Evolutionary conservation across 495 filamentous ascomycete genomes (phyloP), one percentile per base, ranked within the genome.

Genomic region (Hypomontagnella submonticulosa): DNA sequence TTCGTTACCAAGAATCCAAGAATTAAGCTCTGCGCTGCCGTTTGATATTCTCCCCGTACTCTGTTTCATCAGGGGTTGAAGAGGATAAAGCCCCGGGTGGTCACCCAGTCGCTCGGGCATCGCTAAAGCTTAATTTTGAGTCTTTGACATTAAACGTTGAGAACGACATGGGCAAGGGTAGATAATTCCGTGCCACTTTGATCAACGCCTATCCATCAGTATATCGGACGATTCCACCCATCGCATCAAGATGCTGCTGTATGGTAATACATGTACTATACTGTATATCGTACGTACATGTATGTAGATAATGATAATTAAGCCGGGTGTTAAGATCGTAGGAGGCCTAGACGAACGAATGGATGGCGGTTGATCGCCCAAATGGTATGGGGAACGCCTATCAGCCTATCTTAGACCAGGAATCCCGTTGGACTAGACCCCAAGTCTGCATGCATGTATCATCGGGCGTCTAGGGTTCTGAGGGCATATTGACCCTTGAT

Each of bases 31-130:
- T 42, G 30, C 23, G 48, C 49, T 55, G 49, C 19, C 18, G 63
- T 66, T 67, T 67, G 63, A 61, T 67, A 13, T 44, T 19, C 43
- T 7, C 42, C 37, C 52, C 20, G 56, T 33, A 15, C 13, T 32
- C 37, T 44, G 63, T 67, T 67, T 67, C 63, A 67, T 67, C 57
- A 50, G 30, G 63, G 61, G 18, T 10, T 32, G 40, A 36, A 13
- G 36, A 16, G 18, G 40, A 36, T 16, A 18, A n/a, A 27, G 41
- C 19, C 38, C 38, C 38, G 37, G 37, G 40, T 18, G 44, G 47
- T 9, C 47, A 50, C 38, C 63, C 49, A 55, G 46, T 10, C 13
- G 57, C 41, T 60, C 36, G 50, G 50, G 49, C 16, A 20, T 11
- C 20, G 37, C 11, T 50, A 46, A 61, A 47, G 38, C 33, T 61